Base-by-base conservation (phyloP, 495 filamentous ascomycete genomes). In the Aspergillus haitiensis region DNA sequence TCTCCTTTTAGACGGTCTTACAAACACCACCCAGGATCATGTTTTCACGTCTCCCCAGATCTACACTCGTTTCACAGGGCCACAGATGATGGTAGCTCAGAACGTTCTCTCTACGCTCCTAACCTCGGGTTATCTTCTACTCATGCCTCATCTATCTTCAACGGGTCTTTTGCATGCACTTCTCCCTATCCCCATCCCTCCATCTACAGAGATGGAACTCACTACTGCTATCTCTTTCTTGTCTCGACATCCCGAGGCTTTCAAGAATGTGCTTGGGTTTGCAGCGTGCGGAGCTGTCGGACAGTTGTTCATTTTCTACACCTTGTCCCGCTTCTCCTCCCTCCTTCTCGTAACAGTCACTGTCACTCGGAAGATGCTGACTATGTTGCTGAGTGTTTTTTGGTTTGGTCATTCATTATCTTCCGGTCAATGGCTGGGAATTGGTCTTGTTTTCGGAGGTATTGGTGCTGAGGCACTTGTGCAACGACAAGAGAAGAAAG, bases 81-180 rank as follows among this genome's bases (percentile, higher is more conserved):
- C 93, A 52, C 95, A 98, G 83, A 98, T 98, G 94, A 98, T 98
- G 94, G 91, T 91, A 59, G 95, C 93, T n/a, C 90, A 96, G 67
- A 98, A 97, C 66, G 72, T 96, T 35, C 84, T 98, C 64, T 86
- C 82, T 42, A 93, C 91, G 0, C 60, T 81, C 34, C 72, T 97
- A 51, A 98, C 92, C 3, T 78, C 84, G 35, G 65, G 71, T 1
- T 98, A 93, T 60, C 82, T 98, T 21, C 64, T 92, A 42, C 68
- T 93, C 18, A 87, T 86, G 63, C 95, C 95, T 7, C 90, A 87
- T 76, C 69, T 97, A 6, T 88, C 86, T 0, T 75, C 79, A 51
- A 88, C 86, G 6, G 78, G 82, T 7, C 48, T 90, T 13, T 81
- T 90, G 47, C 78, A 84, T 64, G 89, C 83, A 67, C 63, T 93